Conservation (phyloP, 305 asterid genomes). For the Fraxinus greggii region DNA sequence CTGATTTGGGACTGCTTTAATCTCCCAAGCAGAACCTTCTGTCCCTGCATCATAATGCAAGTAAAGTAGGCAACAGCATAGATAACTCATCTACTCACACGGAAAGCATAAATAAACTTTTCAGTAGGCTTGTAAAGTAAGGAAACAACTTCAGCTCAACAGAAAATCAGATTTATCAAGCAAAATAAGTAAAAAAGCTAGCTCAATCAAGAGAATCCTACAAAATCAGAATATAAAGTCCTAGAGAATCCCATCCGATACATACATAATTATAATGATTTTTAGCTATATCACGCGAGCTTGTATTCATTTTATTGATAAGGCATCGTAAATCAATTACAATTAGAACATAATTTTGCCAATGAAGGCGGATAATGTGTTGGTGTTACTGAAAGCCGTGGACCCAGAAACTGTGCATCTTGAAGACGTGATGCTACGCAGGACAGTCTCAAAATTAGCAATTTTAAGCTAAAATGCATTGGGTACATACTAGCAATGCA, state of each 20-base stretch:
- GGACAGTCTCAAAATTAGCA: constrained; percentile 17
- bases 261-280: not conserved
- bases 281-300: not conserved
- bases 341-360: constrained; percentile 3
- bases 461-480: not conserved
- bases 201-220: constrained; percentile 10
- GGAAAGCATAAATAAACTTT: constrained; percentile 14
- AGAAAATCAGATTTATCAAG: not conserved
- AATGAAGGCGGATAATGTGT: not conserved
- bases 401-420: not conserved
- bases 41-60: constrained; percentile 26
- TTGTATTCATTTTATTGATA: not conserved
- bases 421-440: constrained; percentile 1
- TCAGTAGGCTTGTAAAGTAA: not conserved
- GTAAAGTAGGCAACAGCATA: constrained; percentile 7
- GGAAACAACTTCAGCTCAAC: constrained; percentile 18
- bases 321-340: not conserved
- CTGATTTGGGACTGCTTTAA: constrained; percentile 40
- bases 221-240: constrained; percentile 7
- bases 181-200: constrained; percentile 16
- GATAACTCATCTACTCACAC: not conserved
- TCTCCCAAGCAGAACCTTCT: constrained; percentile 64
- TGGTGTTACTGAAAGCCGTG: not conserved
- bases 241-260: not conserved
- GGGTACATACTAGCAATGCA: constrained; percentile 6